phyloP scores from a whole-genome alignment of 2,329 filamentous ascomycete genomes.

The Ophiocordyceps camponoti-floridani region DNA sequence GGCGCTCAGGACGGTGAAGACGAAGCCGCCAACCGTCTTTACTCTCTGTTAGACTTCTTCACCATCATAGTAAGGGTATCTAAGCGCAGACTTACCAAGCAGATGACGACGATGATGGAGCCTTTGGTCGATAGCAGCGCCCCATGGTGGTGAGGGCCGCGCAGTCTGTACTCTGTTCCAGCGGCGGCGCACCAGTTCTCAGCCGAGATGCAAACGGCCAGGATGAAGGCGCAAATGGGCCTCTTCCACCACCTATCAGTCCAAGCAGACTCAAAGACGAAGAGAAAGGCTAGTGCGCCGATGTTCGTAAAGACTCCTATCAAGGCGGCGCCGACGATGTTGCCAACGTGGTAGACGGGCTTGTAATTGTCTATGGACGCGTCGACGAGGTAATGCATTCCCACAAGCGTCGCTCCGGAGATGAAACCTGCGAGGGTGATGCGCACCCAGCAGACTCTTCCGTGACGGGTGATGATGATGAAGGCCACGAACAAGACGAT shows the following conservation, averaged over 20 bases:
- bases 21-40: constrained; percentile 43
- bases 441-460: constrained; percentile 35
- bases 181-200: constrained; percentile 72
- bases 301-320: constrained; percentile 57
- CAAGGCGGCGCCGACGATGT: constrained; percentile 48
- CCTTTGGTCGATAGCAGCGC: constrained; percentile 3
- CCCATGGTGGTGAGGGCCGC: constrained; percentile 15
- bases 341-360: constrained; percentile 37
- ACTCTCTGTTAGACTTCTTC: background rate
- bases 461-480: constrained; percentile 42
- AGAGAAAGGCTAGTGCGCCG: constrained; percentile 54
- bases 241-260: constrained; percentile 63
- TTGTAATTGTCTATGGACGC: constrained; percentile 61
- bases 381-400: constrained; percentile 80
- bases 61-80: background rate
- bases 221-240: constrained; percentile 41
- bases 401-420: constrained; percentile 56
- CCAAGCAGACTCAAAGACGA: constrained; percentile 58
- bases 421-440: constrained; percentile 46
- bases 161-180: constrained; percentile 48
- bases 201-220: constrained; percentile 58
- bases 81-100: constrained; percentile 30
- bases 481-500: constrained; percentile 56
- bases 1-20: constrained; percentile 37
- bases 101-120: constrained; percentile 45